Percentiles rank a stretch among this genome's conserved stretches.
Evolutionary conservation across 768 basidiomycete genomes (phyloP).

Genomic region (Udeniomyces megalosporus): DNA sequence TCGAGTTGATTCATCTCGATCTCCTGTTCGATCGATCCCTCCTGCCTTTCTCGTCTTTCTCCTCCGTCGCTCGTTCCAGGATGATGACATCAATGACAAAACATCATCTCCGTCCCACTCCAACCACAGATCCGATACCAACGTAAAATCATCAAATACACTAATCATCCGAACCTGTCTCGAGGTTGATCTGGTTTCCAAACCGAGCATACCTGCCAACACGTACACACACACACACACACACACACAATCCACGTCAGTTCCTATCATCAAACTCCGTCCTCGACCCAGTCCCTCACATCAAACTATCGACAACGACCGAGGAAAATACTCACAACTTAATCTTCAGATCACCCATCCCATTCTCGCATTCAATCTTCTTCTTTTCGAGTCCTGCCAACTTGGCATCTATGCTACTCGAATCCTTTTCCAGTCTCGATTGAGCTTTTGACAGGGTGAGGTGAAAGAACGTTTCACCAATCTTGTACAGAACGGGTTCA

Average conservation of each 20-base stretch:
- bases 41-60: too few species aligned
- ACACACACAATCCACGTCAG: background rate
- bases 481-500: conserved; percentile 42
- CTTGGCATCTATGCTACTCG: conserved; percentile 21
- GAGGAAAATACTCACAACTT: conserved; percentile 22
- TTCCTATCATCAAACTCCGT: too few species aligned
- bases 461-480: conserved; percentile 79
- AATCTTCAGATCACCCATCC: conserved; percentile 30
- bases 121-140: too few species aligned
- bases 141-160: too few species aligned
- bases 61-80: too few species aligned
- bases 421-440: conserved; percentile 24
- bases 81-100: too few species aligned
- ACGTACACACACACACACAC: background rate
- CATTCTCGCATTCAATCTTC: conserved; percentile 26
- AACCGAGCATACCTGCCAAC: conserved; percentile 59
- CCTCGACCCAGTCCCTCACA: background rate
- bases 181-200: conserved; percentile 80
- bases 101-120: too few species aligned
- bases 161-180: conserved; percentile 31
- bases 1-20: too few species aligned
- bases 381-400: conserved; percentile 22
- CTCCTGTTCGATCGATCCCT: too few species aligned
- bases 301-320: background rate
- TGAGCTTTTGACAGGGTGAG: conserved; percentile 49